These are phyloP conservation scores for Russula earlei DNA, from an alignment of 768 basidiomycete genomes.

Conservation along the genomic window DNA sequence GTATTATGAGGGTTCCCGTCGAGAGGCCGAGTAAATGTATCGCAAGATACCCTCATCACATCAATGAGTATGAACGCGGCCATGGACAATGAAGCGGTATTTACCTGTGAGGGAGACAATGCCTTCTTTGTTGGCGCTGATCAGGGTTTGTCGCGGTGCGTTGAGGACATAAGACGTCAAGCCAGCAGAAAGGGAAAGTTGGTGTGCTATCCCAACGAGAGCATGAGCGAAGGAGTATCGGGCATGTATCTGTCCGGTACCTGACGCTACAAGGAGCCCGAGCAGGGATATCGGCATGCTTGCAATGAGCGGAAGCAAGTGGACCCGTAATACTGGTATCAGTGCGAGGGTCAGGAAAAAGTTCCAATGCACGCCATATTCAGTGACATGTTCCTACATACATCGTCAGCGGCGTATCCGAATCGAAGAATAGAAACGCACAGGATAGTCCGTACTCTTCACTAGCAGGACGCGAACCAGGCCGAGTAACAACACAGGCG, in stretches of 20 bases:
- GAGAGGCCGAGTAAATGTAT: conserved; percentile 83
- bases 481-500: conserved; percentile 67
- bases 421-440: conserved; percentile 29
- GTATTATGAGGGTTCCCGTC: conserved; percentile 70
- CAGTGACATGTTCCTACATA: conserved; percentile 84
- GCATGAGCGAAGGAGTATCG: not conserved
- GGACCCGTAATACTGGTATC: conserved; percentile 61
- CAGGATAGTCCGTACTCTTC: conserved; percentile 91
- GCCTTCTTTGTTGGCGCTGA: conserved; percentile 90
- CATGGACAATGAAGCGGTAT: not conserved
- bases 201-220: conserved; percentile 48
- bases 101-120: conserved; percentile 67
- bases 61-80: not conserved
- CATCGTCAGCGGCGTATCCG: not conserved
- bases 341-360: conserved; percentile 91
- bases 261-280: conserved; percentile 48
- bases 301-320: conserved; percentile 57
- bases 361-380: conserved; percentile 98
- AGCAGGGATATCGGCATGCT: conserved; percentile 50
- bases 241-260: conserved; percentile 30
- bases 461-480: conserved; percentile 73
- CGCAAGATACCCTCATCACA: conserved; percentile 66
- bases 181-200: conserved; percentile 49
- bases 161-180: conserved; percentile 58
- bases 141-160: conserved; percentile 48